Percentiles rank a stretch among this genome's conserved stretches.
These are phyloP conservation scores for Aspergillus nanangensis DNA, from an alignment of 495 filamentous ascomycete species.

Conservation along the genomic window DNA sequence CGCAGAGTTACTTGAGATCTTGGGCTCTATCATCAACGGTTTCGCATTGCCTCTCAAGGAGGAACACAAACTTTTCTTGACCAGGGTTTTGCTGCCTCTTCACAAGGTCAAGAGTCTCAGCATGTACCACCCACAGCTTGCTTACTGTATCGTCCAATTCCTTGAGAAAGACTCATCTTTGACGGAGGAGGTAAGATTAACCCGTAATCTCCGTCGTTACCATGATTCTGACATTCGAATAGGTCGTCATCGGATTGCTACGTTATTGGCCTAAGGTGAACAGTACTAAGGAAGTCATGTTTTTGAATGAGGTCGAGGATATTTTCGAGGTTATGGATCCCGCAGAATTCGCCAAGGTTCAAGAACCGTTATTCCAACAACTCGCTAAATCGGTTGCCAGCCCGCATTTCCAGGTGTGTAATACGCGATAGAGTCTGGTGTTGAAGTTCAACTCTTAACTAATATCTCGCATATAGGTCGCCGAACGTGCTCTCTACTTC, in stretches of 20 bases:
- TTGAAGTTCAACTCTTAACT: neutral
- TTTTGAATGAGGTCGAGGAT: conserved; percentile 97
- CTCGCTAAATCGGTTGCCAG: conserved; percentile 97
- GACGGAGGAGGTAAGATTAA: conserved; percentile 86
- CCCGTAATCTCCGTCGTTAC: neutral
- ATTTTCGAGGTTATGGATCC: conserved; percentile 99
- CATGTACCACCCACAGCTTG: conserved; percentile 99
- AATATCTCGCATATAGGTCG: conserved; percentile 52
- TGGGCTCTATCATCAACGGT: conserved; percentile 98
- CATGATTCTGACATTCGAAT: conserved; percentile 3
- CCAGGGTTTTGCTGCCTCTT: conserved; percentile 83
- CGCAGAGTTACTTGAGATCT: conserved; percentile 91
- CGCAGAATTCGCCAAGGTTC: conserved; percentile 96
- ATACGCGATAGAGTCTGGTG: neutral
- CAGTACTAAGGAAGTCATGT: conserved; percentile 99
- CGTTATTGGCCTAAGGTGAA: conserved; percentile 99
- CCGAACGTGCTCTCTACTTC: conserved; percentile 96
- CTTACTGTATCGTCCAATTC: conserved; percentile 99
- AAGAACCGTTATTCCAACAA: conserved; percentile 95
- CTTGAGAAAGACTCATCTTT: conserved; percentile 96
- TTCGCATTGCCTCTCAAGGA: conserved; percentile 97
- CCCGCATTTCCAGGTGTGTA: conserved; percentile 86
- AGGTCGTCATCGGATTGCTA: conserved; percentile 92
- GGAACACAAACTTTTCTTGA: conserved; percentile 98
- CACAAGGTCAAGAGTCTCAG: conserved; percentile 99